Evolutionary conservation across 345 rosid genomes (phyloP).

Genomic region (Isatis tinctoria): DNA sequence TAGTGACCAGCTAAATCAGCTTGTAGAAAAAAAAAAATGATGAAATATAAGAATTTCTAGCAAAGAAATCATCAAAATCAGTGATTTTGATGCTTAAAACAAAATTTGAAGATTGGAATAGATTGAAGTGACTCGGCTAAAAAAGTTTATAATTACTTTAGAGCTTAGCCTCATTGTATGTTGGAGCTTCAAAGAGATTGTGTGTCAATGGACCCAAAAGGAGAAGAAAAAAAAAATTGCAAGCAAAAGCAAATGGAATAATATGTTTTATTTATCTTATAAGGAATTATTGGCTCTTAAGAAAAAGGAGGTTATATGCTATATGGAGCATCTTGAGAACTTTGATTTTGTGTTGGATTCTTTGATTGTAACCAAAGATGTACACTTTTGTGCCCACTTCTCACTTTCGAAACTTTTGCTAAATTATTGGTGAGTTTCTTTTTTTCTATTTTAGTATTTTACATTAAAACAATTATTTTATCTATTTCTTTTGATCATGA

Average conservation of each 20-base stretch:
- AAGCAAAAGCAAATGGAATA: constrained; percentile 25
- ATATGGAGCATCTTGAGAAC: constrained; percentile 32
- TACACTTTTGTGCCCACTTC: constrained; percentile 34
- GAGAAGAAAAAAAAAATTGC: background rate
- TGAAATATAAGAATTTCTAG: background rate
- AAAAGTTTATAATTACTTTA: background rate
- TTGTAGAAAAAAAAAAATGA: background rate
- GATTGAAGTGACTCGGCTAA: constrained; percentile 24
- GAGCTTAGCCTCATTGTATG: constrained; percentile 33
- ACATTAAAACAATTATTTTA: background rate
- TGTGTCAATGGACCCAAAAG: constrained; percentile 29
- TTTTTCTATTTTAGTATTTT: background rate
- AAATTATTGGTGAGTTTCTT: constrained; percentile 27
- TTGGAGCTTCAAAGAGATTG: constrained; percentile 27
- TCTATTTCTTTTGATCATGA: constrained; percentile 17
- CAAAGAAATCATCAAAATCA: constrained; percentile 5
- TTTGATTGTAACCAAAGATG: constrained; percentile 35
- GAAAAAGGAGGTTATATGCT: constrained; percentile 24
- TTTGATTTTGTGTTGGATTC: constrained; percentile 34
- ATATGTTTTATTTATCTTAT: constrained; percentile 1
- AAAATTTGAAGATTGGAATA: constrained; percentile 3
- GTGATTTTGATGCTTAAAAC: constrained; percentile 10
- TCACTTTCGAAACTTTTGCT: constrained; percentile 31
- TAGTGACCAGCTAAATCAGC: background rate
- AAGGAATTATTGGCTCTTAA: constrained; percentile 24